Percentiles rank a stretch among this genome's conserved stretches.
These are phyloP conservation scores for Torulaspora indica DNA, from an alignment of 805 yeast species.

Conservation along the genomic window DNA sequence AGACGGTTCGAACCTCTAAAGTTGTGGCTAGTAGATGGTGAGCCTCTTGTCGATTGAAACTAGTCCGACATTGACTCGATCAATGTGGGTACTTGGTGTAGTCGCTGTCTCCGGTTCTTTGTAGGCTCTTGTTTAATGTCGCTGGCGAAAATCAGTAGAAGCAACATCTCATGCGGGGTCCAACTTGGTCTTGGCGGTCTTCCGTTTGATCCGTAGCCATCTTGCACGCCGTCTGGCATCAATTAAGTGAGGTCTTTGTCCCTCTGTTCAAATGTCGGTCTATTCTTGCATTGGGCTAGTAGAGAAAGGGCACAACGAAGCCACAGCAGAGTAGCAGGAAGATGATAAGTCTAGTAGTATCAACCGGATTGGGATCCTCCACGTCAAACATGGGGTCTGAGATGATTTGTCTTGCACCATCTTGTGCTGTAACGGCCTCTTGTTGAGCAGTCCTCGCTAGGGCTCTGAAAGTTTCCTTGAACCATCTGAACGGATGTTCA, in stretches of 20 bases:
- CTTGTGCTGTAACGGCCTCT: not conserved
- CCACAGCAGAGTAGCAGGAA: constrained; percentile 14
- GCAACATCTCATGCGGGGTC: not conserved
- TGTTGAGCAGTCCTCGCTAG: not conserved
- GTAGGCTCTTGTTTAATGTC: not conserved
- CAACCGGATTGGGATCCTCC: constrained; percentile 27
- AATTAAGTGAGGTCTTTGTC: not conserved
- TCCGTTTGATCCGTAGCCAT: not conserved
- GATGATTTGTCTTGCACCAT: constrained; percentile 12
- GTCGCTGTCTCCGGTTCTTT: not conserved
- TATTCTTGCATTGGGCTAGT: not conserved
- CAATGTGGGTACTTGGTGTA: not conserved
- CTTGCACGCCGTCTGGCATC: not conserved
- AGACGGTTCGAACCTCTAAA: constrained; percentile 4
- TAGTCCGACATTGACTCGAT: not conserved
- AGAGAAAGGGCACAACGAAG: constrained; percentile 13
- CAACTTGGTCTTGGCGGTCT: not conserved
- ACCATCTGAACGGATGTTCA: not conserved
- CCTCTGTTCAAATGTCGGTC: not conserved
- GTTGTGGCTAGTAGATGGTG: not conserved
- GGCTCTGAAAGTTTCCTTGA: not conserved
- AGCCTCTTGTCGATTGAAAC: not conserved
- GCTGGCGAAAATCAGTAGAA: not conserved
- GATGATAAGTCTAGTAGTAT: constrained; percentile 15
- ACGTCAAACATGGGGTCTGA: constrained; percentile 19